Base-by-base conservation (phyloP, 163 green algal species). In the Coccomyxa subellipsoidea region DNA sequence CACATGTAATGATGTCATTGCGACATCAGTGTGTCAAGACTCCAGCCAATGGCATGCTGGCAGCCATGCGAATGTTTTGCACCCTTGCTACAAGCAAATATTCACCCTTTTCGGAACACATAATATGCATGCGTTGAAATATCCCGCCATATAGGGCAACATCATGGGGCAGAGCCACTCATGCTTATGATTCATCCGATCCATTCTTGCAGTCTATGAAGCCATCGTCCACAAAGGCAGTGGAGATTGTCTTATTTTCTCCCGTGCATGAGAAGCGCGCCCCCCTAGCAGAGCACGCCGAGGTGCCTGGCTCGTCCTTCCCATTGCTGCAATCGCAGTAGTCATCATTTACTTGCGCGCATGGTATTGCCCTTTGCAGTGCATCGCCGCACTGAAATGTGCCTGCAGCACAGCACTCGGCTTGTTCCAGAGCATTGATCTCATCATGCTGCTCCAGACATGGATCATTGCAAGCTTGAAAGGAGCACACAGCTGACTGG, bases 261-360 rank as follows among this genome's bases (percentile, higher is more conserved):
- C 3, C 47, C 47, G 47, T 18, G 23, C 39, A 38, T 76, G 27
- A 7, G 38, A 79, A 53, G 31, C 29, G 38, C n/a, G 35, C 27
- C 25, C 40, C 78, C 29, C 47, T 47, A 37, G 35, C 77, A 36
- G 27, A 38, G 32, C n/a, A 81, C 3, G 35, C n/a, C 21, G 36
- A 70, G 25, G 77, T 81, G 36, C 77, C 36, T 10, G 53, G 39
- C 47, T 76, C 54, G 3, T 71, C 35, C 15, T 79, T 79, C 7
- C 35, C 38, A 47, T 54, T 84, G 59, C 32, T 27, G 34, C 69
- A 76, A 27, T 76, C 69, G n/a, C 29, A 79, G 34, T 79, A 59
- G 34, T 79, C 73, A 79, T 79, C 73, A 59, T 79, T 79, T 40
- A 40, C 78, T 82, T 36, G 31, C 59, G 78, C 37, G n/a, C 54